Conservation (phyloP, 148 eudicot species). For the Vaccinium myrtillus region DNA sequence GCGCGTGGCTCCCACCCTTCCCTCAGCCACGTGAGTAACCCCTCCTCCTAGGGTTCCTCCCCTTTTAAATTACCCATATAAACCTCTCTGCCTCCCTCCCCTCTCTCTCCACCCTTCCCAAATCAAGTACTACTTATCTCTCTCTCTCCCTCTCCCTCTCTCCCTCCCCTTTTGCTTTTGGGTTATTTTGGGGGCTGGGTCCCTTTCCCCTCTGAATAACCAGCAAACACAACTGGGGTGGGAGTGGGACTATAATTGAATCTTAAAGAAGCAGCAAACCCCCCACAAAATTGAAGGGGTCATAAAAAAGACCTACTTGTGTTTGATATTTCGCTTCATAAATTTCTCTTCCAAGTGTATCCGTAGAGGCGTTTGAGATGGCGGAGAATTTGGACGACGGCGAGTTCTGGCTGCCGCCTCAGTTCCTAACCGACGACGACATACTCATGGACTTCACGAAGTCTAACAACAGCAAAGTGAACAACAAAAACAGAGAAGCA, state of each 20-base stretch:
- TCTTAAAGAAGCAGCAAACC: constrained; percentile 21
- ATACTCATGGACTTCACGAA: constrained; percentile 42
- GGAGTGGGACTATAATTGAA: background rate
- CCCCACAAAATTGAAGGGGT: background rate
- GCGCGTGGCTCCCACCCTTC: background rate
- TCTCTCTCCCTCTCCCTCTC: background rate
- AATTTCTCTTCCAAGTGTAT: too few relatives aligned
- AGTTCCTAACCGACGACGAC: constrained; percentile 77
- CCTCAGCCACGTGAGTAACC: background rate
- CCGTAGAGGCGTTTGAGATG: constrained; percentile 21
- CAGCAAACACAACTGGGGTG: constrained; percentile 4
- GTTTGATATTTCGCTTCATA: background rate
- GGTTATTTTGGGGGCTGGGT: constrained; percentile 9
- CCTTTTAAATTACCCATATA: background rate
- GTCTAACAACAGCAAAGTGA: background rate
- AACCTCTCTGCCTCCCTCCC: background rate
- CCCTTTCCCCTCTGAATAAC: constrained; percentile 1
- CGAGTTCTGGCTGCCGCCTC: constrained; percentile 68
- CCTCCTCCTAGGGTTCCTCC: constrained; percentile 11
- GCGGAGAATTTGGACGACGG: constrained; percentile 48
- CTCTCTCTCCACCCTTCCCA: background rate
- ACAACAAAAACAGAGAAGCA: background rate
- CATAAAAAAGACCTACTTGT: background rate
- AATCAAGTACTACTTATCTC: too few relatives aligned
- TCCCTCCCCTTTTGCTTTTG: background rate